Evolutionary conservation across 805 yeast genomes (phyloP).

Genomic region (Nakazawaea laoshanensis): DNA sequence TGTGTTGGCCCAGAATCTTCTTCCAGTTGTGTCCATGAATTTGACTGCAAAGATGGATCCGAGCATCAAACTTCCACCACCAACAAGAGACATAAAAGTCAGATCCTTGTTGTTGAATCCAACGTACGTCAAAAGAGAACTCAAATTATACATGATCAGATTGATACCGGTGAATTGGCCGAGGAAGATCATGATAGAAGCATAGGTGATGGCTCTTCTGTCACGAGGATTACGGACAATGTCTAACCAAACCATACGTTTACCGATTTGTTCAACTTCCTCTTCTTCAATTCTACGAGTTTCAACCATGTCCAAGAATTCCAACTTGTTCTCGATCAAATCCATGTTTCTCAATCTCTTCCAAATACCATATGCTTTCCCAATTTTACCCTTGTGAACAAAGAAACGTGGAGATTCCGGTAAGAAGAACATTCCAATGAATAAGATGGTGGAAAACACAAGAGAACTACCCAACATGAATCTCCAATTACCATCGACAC

Average conservation of each 20-base stretch:
- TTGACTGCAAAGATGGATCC: slow-evolving; percentile 63
- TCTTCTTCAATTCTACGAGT: slow-evolving; percentile 40
- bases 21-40: slow-evolving; percentile 48
- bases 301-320: slow-evolving; percentile 49
- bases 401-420: slow-evolving; percentile 60
- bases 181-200: slow-evolving; percentile 47
- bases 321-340: slow-evolving; percentile 34
- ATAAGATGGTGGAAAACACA: slow-evolving; percentile 44
- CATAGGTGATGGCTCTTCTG: slow-evolving; percentile 52
- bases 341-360: slow-evolving; percentile 42
- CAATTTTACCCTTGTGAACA: slow-evolving; percentile 39
- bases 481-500: slow-evolving; percentile 54
- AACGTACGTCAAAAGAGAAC: slow-evolving; percentile 44
- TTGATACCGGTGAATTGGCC: slow-evolving; percentile 66
- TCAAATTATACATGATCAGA: slow-evolving; percentile 58
- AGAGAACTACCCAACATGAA: slow-evolving; percentile 58
- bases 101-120: slow-evolving; percentile 44
- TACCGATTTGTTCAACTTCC: slow-evolving; percentile 18
- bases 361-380: slow-evolving; percentile 50
- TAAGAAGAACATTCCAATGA: slow-evolving; percentile 41
- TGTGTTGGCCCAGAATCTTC: slow-evolving; percentile 55
- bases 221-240: slow-evolving; percentile 47
- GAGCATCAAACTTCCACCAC: slow-evolving; percentile 53
- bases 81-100: slow-evolving; percentile 62
- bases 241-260: slow-evolving; percentile 28